Conservation (phyloP, 2,329 filamentous ascomycete species). For the Claviceps pazoutovae region DNA sequence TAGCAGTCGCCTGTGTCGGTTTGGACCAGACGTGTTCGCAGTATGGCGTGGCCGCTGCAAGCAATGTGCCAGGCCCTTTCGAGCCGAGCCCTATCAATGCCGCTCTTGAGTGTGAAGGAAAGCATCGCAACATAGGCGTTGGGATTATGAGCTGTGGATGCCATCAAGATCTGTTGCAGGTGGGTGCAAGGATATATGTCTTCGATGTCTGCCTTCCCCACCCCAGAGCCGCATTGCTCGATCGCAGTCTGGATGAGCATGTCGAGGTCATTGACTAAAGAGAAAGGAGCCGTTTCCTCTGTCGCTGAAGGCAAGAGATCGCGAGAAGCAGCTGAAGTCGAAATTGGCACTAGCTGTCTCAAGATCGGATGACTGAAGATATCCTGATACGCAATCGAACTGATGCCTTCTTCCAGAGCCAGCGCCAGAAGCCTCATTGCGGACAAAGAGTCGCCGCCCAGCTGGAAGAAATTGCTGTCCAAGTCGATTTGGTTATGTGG, state of each 20-base stretch:
- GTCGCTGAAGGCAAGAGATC: too few species aligned
- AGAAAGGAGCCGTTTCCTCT: background rate
- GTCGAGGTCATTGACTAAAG: background rate
- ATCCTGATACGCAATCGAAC: background rate
- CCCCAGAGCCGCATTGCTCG: background rate
- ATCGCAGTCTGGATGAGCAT: background rate
- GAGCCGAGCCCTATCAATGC: background rate
- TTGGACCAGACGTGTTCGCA: background rate
- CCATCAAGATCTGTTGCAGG: background rate
- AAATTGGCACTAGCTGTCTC: background rate
- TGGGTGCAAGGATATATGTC: background rate
- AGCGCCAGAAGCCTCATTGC: constrained; percentile 27
- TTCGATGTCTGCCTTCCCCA: background rate
- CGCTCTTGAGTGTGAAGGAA: background rate
- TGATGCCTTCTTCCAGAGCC: background rate
- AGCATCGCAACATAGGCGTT: background rate
- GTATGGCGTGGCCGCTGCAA: background rate
- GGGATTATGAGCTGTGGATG: background rate
- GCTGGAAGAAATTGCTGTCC: constrained; percentile 24
- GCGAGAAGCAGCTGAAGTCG: background rate
- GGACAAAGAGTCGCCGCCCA: constrained; percentile 30
- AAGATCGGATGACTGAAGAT: constrained; percentile 5
- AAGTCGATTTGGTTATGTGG: constrained; percentile 13
- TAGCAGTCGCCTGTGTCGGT: background rate
- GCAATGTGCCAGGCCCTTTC: background rate